Evolutionary conservation across 371 early-diverging fungal species (phyloP), one percentile per base, ranked within the genome.

Genomic region (Capniomyces stellatus): DNA sequence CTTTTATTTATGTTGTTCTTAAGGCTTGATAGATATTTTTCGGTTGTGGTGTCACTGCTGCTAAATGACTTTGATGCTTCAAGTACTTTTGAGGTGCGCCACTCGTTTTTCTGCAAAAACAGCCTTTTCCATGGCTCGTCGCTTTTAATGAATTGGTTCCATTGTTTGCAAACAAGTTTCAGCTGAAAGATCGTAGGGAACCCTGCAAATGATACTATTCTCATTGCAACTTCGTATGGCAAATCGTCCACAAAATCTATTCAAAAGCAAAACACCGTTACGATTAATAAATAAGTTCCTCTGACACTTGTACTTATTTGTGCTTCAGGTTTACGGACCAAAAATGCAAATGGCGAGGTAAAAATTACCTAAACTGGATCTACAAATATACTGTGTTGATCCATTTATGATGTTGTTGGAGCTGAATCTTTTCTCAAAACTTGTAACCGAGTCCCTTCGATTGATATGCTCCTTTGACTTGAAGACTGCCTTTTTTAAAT

Each of bases 51-150:
- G 23, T 35, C 8, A 19, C 23, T 35, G 42, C 48, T 56, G 35
- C 27, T 25, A 46, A 47, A 31, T 48, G 57, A 39, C 39, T 43
- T 63, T 35, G 57, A 59, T 22, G 65, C 58, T 29, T 59, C 57
- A 22, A 61, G 56, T 19, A 64, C 61, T 15, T 62, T 52, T 10
- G 50, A 53, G 8, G 63, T 66, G 30, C 52, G 49, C 69, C 71
- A 79, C 40, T 54, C 72, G 43, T 58, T 62, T 46, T 65, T 66
- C 52, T 60, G 58, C 52, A 67, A 51, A 50, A 61, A 79, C 23
- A 78, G 60, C 28, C 64, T 56, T 43, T 70, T 57, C 82, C 82
- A 82, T 52, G 81, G 63, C 46, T 67, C 69, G 51, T 72, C 69
- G 58, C 76, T 76, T n/a, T 55, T 49, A 3, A 75, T 53, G 42